Conservation (phyloP, 371 early-diverging fungal species). For the Mucor mucedo region DNA sequence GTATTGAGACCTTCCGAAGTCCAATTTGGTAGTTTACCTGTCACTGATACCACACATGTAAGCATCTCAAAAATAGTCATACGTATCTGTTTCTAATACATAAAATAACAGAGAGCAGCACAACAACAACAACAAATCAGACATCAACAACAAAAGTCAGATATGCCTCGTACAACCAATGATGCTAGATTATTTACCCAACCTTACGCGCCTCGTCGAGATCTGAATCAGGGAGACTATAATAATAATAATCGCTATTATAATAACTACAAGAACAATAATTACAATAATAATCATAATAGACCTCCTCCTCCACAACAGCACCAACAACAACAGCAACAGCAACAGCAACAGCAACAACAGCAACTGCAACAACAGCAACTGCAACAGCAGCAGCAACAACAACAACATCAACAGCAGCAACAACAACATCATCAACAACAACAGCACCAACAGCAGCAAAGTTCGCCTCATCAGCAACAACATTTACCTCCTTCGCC, state of each 20-base stretch:
- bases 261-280: constrained; percentile 8
- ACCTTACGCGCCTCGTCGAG: constrained; percentile 36
- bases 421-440: constrained; percentile 8
- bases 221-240: constrained; percentile 27
- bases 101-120: neutral
- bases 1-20: constrained; percentile 35
- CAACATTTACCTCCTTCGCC: constrained; percentile 35
- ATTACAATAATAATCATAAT: neutral
- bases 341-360: constrained; percentile 23
- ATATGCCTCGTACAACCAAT: constrained; percentile 33
- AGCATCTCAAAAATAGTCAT: neutral
- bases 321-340: constrained; percentile 22
- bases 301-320: constrained; percentile 13
- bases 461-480: constrained; percentile 23
- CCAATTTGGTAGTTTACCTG: constrained; percentile 47
- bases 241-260: constrained; percentile 22
- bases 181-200: constrained; percentile 38
- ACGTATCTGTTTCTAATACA: neutral
- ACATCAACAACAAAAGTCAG: constrained; percentile 23
- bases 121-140: constrained; percentile 1
- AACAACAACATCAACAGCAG: neutral
- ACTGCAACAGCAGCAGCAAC: constrained; percentile 19
- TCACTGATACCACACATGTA: constrained; percentile 35
- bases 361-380: constrained; percentile 17
- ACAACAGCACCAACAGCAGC: constrained; percentile 24